phyloP scores from a whole-genome alignment of 495 filamentous ascomycete genomes.

The Penicillium desertorum region DNA sequence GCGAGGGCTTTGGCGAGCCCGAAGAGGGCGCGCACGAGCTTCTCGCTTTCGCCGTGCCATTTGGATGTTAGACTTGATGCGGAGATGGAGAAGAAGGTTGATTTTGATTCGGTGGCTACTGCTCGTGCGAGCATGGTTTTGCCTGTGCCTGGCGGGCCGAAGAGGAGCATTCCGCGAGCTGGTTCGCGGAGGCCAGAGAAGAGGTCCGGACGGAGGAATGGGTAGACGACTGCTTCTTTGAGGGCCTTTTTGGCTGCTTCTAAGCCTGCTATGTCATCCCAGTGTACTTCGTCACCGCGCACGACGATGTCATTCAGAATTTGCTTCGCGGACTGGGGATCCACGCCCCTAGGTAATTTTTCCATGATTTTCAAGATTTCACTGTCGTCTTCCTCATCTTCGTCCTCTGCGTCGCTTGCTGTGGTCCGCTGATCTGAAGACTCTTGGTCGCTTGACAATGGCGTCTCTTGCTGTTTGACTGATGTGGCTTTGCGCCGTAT shows the following conservation, averaged over 20 bases:
- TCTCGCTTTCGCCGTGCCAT: slow-evolving; percentile 95
- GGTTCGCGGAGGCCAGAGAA: slow-evolving; percentile 96
- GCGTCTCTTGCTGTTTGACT: slow-evolving; percentile 37
- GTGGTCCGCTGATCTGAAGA: slow-evolving; percentile 32
- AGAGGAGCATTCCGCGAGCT: slow-evolving; percentile 91
- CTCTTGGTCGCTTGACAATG: slow-evolving; percentile 48
- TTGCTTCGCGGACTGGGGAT: slow-evolving; percentile 78
- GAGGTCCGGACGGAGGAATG: slow-evolving; percentile 91
- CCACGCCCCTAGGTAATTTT: slow-evolving; percentile 75
- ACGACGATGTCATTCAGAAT: slow-evolving; percentile 97
- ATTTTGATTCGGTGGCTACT: slow-evolving; percentile 91
- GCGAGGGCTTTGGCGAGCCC: slow-evolving; percentile 84
- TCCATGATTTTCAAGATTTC: slow-evolving; percentile 63
- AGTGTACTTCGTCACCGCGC: slow-evolving; percentile 90
- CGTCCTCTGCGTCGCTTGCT: slow-evolving; percentile 36
- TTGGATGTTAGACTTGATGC: slow-evolving; percentile 93
- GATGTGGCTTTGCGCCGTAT: slow-evolving; percentile 29
- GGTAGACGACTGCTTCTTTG: slow-evolving; percentile 96
- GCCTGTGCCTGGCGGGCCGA: slow-evolving; percentile 93
- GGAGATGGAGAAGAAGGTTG: slow-evolving; percentile 96
- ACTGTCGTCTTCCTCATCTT: slow-evolving; percentile 41
- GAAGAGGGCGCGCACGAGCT: slow-evolving; percentile 92
- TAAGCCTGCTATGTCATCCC: slow-evolving; percentile 90
- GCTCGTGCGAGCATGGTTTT: slow-evolving; percentile 98
- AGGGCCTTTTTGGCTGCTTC: slow-evolving; percentile 88